phyloP scores from a whole-genome alignment of 2,329 filamentous ascomycete species.

The Curvularia eragrostidis region DNA sequence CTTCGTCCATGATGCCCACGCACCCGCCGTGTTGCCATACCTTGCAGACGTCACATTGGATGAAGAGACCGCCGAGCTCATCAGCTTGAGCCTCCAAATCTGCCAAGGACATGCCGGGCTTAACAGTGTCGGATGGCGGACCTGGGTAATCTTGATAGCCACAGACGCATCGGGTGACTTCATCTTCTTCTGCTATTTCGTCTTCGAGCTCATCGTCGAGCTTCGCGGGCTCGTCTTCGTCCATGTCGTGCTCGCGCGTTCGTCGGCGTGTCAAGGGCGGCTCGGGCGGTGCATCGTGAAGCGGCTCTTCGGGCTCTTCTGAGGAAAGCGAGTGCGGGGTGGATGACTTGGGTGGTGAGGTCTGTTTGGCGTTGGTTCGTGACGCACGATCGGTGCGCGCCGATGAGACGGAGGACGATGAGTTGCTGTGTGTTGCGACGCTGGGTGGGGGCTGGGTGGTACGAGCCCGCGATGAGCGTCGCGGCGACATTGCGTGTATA shows the following conservation, averaged over 20 bases:
- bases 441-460: conserved; percentile 72
- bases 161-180: conserved; percentile 94
- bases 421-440: conserved; percentile 73
- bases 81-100: conserved; percentile 63
- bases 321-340: conserved; percentile 76
- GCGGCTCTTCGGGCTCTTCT: conserved; percentile 67
- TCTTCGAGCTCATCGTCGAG: conserved; percentile 66
- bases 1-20: conserved; percentile 94
- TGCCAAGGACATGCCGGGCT: conserved; percentile 62
- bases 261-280: conserved; percentile 75
- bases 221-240: conserved; percentile 54
- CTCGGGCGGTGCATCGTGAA: conserved; percentile 62
- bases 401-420: conserved; percentile 74
- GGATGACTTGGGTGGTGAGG: conserved; percentile 76
- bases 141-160: conserved; percentile 95
- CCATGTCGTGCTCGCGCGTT: conserved; percentile 77
- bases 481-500: conserved; percentile 65
- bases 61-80: conserved; percentile 92
- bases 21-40: conserved; percentile 99
- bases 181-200: conserved; percentile 73
- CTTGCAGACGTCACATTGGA: conserved; percentile 97
- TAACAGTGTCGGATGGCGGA: conserved; percentile 65
- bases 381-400: conserved; percentile 77
- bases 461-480: conserved; percentile 91
- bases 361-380: conserved; percentile 73